Conservation (phyloP, 2,329 filamentous ascomycete genomes). For the Paracoccidioides lutzii region DNA sequence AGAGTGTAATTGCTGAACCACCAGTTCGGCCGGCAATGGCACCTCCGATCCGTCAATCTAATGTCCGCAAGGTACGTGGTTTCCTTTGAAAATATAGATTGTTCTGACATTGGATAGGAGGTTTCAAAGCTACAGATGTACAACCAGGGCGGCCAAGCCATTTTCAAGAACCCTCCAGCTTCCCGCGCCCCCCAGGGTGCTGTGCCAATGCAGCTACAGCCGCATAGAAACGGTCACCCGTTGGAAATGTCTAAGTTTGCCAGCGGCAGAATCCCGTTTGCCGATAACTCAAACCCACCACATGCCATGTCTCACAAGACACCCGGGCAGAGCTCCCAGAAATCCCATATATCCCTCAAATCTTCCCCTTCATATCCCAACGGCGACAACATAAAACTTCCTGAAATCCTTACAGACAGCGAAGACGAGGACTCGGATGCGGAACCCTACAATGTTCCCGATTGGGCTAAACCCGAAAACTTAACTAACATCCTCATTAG, state of each 20-base stretch:
- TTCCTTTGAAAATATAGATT: neutral
- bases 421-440: slow-evolving; percentile 66
- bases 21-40: slow-evolving; percentile 59
- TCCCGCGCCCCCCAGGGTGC: slow-evolving; percentile 39
- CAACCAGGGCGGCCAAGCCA: slow-evolving; percentile 20
- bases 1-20: slow-evolving; percentile 46
- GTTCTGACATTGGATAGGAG: slow-evolving; percentile 14
- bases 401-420: slow-evolving; percentile 89
- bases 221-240: slow-evolving; percentile 52
- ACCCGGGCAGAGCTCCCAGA: slow-evolving; percentile 41
- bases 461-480: slow-evolving; percentile 82
- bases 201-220: slow-evolving; percentile 31
- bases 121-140: slow-evolving; percentile 29
- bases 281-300: slow-evolving; percentile 50
- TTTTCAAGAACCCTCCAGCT: slow-evolving; percentile 21
- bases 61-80: slow-evolving; percentile 51
- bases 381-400: slow-evolving; percentile 79
- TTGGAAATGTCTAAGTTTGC: slow-evolving; percentile 79
- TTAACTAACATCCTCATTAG: slow-evolving; percentile 60
- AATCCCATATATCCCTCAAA: slow-evolving; percentile 28
- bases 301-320: slow-evolving; percentile 51
- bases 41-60: slow-evolving; percentile 73
- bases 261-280: slow-evolving; percentile 81
- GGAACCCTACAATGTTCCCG: slow-evolving; percentile 52
- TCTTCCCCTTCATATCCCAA: slow-evolving; percentile 78